Evolutionary conservation across 2,329 filamentous ascomycete species (phyloP).

Genomic region (Huntiella bhutanensis): DNA sequence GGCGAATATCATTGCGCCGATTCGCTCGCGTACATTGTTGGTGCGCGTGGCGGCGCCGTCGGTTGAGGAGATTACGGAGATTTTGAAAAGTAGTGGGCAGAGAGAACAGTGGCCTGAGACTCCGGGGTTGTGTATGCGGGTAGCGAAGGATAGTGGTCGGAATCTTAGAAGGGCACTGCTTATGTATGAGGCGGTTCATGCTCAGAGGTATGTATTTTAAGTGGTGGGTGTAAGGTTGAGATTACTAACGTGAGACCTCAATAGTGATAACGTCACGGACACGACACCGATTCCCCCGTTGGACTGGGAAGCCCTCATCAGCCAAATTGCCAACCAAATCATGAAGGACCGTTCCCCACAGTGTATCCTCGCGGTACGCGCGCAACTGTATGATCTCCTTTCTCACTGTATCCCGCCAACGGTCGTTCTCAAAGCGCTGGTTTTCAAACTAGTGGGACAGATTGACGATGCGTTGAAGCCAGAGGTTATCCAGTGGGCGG

Average conservation of each 20-base stretch:
- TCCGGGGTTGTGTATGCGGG: slow-evolving; percentile 58
- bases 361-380: slow-evolving; percentile 68
- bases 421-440: slow-evolving; percentile 82
- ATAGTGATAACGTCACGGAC: slow-evolving; percentile 75
- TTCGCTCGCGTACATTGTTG: slow-evolving; percentile 75
- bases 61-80: slow-evolving; percentile 64
- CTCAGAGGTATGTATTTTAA: slow-evolving; percentile 60
- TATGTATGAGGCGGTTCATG: slow-evolving; percentile 95
- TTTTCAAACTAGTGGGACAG: slow-evolving; percentile 74
- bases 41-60: slow-evolving; percentile 82
- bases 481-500: slow-evolving; percentile 87
- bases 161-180: slow-evolving; percentile 78
- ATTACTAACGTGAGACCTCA: background rate
- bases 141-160: slow-evolving; percentile 76
- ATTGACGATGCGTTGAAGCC: slow-evolving; percentile 80
- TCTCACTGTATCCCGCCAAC: slow-evolving; percentile 95
- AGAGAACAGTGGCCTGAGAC: slow-evolving; percentile 71
- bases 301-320: slow-evolving; percentile 88
- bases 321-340: slow-evolving; percentile 80
- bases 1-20: slow-evolving; percentile 97
- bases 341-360: slow-evolving; percentile 83
- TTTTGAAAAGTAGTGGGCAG: slow-evolving; percentile 50
- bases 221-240: background rate
- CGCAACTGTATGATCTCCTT: slow-evolving; percentile 90
- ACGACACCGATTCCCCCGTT: slow-evolving; percentile 79